These are phyloP conservation scores for Sphaerulina populicola DNA, from an alignment of 2,329 filamentous ascomycete genomes.

Conservation along the genomic window DNA sequence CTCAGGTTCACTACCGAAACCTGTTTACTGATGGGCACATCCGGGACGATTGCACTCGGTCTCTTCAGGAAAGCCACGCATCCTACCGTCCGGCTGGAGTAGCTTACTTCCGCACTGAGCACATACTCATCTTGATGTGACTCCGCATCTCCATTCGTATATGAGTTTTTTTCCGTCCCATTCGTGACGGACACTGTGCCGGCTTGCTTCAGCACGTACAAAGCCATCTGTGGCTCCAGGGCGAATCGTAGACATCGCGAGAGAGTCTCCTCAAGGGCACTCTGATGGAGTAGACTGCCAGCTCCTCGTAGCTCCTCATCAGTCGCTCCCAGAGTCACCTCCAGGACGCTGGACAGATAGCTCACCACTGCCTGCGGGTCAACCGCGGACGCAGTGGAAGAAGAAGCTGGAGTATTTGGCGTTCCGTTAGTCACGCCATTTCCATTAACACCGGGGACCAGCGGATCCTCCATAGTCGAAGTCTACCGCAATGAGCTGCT, in stretches of 20 bases:
- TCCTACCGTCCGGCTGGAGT: constrained; percentile 68
- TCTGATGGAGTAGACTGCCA: constrained; percentile 72
- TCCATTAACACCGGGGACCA: constrained; percentile 32
- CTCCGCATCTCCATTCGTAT: constrained; percentile 27
- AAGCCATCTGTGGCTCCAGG: constrained; percentile 71
- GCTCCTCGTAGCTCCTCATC: constrained; percentile 69
- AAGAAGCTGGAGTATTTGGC: constrained; percentile 22
- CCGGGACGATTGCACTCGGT: constrained; percentile 75
- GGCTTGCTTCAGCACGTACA: constrained; percentile 83
- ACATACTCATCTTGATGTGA: constrained; percentile 58
- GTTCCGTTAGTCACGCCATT: constrained; percentile 32
- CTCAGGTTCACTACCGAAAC: constrained; percentile 90
- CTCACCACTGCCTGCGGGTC: constrained; percentile 43
- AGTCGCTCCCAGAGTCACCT: constrained; percentile 44
- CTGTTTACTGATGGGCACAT: constrained; percentile 73
- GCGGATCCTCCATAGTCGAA: constrained; percentile 33
- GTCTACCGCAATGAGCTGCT: constrained; percentile 3
- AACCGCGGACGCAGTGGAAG: constrained; percentile 26
- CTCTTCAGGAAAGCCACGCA: constrained; percentile 88
- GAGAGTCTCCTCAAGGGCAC: constrained; percentile 67
- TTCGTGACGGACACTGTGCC: constrained; percentile 32
- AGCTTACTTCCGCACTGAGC: constrained; percentile 72
- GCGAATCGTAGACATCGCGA: constrained; percentile 84
- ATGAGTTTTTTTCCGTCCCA: constrained; percentile 41
- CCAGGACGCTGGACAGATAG: constrained; percentile 42